These are phyloP conservation scores for Suillus ampliporus DNA, from an alignment of 768 basidiomycete species.

Conservation along the genomic window DNA sequence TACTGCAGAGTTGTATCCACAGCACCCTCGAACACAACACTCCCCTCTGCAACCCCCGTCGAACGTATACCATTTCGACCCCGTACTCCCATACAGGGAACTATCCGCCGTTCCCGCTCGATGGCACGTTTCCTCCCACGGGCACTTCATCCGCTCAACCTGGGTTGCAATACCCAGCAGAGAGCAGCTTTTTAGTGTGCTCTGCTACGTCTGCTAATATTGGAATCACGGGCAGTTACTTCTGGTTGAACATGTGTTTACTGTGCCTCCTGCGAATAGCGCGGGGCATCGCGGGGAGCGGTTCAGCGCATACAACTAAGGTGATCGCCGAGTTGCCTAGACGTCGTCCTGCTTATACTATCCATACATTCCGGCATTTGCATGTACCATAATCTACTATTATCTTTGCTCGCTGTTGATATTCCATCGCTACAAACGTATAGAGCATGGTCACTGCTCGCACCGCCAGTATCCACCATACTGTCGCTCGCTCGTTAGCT, in stretches of 20 bases:
- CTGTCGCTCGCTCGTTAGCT: no score
- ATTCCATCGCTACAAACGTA: no score
- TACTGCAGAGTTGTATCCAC: constrained; percentile 29
- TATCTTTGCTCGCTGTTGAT: not conserved
- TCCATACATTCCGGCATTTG: not conserved
- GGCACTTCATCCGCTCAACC: constrained; percentile 6
- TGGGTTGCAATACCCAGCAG: no score
- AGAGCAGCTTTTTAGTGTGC: constrained; percentile 20
- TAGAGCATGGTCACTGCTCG: no score
- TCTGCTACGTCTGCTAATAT: constrained; percentile 11
- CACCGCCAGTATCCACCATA: no score
- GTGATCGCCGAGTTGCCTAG: not conserved
- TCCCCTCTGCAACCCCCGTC: constrained; percentile 24
- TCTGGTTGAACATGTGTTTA: constrained; percentile 22
- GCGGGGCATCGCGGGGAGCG: constrained; percentile 24
- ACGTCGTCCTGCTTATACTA: not conserved
- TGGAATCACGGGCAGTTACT: constrained; percentile 17
- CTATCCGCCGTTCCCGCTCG: constrained; percentile 18
- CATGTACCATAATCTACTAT: not conserved
- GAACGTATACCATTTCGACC: constrained; percentile 17
- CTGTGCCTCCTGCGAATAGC: constrained; percentile 10
- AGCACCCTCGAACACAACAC: constrained; percentile 16
- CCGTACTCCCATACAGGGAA: no score
- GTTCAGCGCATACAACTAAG: constrained; percentile 20
- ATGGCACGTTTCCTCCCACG: not conserved